Evolutionary conservation across 176 grass and related monocot genomes (phyloP), one percentile per base, ranked within the genome.

Genomic region (Pharus latifolius): DNA sequence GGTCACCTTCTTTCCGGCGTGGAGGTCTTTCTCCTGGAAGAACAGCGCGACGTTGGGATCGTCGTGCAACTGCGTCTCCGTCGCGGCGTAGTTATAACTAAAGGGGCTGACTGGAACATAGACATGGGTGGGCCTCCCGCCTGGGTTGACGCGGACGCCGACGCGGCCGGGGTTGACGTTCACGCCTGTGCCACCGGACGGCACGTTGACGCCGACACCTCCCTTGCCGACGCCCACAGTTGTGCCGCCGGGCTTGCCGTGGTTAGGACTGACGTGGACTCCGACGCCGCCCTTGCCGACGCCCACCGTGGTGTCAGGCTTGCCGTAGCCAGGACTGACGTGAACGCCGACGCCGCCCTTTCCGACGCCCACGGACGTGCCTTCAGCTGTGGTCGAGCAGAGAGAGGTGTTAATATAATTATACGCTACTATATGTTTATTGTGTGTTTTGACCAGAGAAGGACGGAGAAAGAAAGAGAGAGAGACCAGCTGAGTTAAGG

Each of bases 11-110:
- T 58, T 83, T 24, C 93, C 80, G 6, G 83, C 11, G 67, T 60
- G 82, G 25, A 92, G 72, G 33, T 96, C 85, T 67, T 84, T 61
- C 66, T 92, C 88, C 41, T 58, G 64, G 83, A 96, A 90, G 76
- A 96, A 92, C 46, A 96, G 84, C 22, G 73, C 70, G n/a, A 74
- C 53, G 49, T 31, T 62, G 65, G 68, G 84, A 65, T 91, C 84
- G 74, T 96, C 84, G 73, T 82, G 84, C 69, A 85, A 2, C 68
- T 90, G 91, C 26, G 83, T 83, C 60, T 87, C 80, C 3, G 83
- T 65, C 2, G 91, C 91, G 18, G 87, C 87, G 41, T 88, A 96
- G 3, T 0, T 5, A 64, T 96, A 96, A 0, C 1, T 0, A 53
- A 87, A 96, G 25, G 81, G 34, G 0, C 11, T 1, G 34, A 46